Percentiles rank a stretch among this genome's conserved stretches.
Evolutionary conservation across 352 stramenopile species (phyloP).

Genomic region (Globisporangium parvum): DNA sequence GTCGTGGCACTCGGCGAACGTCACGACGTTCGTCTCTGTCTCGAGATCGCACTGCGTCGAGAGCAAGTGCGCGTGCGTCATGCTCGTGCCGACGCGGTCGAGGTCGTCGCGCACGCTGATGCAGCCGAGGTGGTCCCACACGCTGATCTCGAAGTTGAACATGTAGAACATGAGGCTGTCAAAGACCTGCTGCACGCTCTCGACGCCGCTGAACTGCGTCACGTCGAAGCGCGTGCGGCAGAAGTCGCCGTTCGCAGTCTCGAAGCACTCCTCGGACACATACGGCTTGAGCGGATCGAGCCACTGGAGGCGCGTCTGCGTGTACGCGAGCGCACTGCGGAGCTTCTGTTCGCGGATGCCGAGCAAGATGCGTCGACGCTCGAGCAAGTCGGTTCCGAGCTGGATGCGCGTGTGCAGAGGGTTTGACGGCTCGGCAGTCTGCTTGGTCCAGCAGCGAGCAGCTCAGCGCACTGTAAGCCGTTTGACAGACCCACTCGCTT

Average conservation of each 20-base stretch:
- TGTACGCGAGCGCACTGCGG: not conserved
- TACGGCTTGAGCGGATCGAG: constrained; percentile 21
- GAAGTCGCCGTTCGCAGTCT: constrained; percentile 20
- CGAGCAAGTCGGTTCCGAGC: constrained; percentile 20
- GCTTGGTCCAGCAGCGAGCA: too few species aligned
- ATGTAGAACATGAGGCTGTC: constrained; percentile 29
- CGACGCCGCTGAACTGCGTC: constrained; percentile 16
- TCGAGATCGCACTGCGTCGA: constrained; percentile 16
- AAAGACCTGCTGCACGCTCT: constrained; percentile 25
- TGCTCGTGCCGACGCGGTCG: constrained; percentile 14
- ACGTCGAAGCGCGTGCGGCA: constrained; percentile 38
- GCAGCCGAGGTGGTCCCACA: constrained; percentile 30
- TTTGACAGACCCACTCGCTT: not conserved
- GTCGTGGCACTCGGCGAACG: constrained; percentile 22
- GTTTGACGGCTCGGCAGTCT: constrained; percentile 5
- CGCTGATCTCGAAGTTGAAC: constrained; percentile 32
- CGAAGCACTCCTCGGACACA: constrained; percentile 18
- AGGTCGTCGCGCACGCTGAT: constrained; percentile 38
- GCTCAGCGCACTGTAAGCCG: not conserved
- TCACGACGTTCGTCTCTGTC: constrained; percentile 35
- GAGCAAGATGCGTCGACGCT: constrained; percentile 1
- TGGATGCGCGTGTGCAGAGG: constrained; percentile 36
- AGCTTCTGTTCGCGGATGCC: constrained; percentile 1
- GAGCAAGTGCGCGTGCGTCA: constrained; percentile 26
- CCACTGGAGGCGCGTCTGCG: not conserved